Base-by-base conservation (phyloP, 345 rosid species). In the Orychophragmus violaceus region DNA sequence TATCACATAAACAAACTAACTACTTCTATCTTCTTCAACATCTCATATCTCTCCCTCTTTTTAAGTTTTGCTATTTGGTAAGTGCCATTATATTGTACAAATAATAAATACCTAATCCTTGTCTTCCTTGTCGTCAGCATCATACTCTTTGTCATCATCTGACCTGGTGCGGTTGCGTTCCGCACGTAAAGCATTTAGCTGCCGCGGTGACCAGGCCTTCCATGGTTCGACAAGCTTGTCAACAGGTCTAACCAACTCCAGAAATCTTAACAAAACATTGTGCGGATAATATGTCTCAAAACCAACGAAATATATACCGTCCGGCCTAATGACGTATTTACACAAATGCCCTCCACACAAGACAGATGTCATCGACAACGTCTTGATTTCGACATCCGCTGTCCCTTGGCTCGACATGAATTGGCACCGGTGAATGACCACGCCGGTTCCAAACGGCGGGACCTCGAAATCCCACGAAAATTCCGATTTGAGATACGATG, bases 361-460 rank as follows among this genome's bases (percentile, higher is more conserved):
- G 41, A 33, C 66, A 13, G 72, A 59, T 18, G 77, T 73, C 77
- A 73, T 66, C 9, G 77, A 73, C 30, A 73, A 41, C 13, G 77
- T 73, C 67, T 39, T 59, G 72, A 73, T 66, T 41, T 42, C 72
- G 6, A 66, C 55, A 2, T 59, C 56, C 9, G 71, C 67, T 29
- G 77, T 72, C 21, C 77, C 77, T 65, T 72, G 71, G 62, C 77
- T 72, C 18, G 77, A 72, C 62, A 33, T 1, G 56, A 72, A 72
- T 1, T 66, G 39, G 25, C 77, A 72, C 27, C 12, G 36, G 77
- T 66, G 77, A 44, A 59, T 66, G 9, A 72, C 77, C 6, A 66
- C 55, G 49, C 48, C 77, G 32, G 19, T 72, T 48, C 77, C 77
- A 52, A 50, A 72, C 16, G 72, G 72, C 1, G 77, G 77, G 12